Evolutionary conservation across 306 rosid species (phyloP).

Genomic region (Sesbania bispinosa): DNA sequence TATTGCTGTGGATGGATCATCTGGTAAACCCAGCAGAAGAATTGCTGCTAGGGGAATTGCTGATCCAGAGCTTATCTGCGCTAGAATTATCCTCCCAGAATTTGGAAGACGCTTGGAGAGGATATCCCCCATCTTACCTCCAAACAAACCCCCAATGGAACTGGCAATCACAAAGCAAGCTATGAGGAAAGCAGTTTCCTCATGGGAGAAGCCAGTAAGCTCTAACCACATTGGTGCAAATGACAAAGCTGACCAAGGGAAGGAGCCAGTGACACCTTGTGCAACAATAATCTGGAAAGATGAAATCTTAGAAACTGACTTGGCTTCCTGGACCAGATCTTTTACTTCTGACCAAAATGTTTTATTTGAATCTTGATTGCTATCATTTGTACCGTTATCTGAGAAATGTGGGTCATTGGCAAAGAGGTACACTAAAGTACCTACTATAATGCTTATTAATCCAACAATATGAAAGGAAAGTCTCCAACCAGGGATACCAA

Average conservation of each 20-base stretch:
- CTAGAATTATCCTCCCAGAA: conserved; percentile 81
- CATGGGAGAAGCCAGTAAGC: conserved; percentile 83
- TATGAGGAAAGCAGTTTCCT: conserved; percentile 70
- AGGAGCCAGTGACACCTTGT: conserved; percentile 92
- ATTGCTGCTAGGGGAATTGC: conserved; percentile 81
- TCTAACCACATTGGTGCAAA: conserved; percentile 97
- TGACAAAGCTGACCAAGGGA: conserved; percentile 92
- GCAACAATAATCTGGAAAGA: conserved; percentile 91
- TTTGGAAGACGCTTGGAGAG: conserved; percentile 68
- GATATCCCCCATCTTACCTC: conserved; percentile 85
- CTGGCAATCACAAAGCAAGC: conserved; percentile 68
- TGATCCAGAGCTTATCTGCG: conserved; percentile 90
- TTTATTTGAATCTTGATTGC: conserved; percentile 27
- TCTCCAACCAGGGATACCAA: conserved; percentile 98
- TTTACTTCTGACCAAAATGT: conserved; percentile 62
- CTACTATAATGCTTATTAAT: conserved; percentile 66
- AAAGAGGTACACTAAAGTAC: conserved; percentile 59
- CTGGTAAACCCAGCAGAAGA: conserved; percentile 68
- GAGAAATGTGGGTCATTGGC: conserved; percentile 78
- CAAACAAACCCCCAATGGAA: conserved; percentile 85
- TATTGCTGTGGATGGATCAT: conserved; percentile 47
- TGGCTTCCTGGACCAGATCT: conserved; percentile 62
- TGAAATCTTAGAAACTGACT: conserved; percentile 61
- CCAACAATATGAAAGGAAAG: conserved; percentile 85
- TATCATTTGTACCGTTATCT: conserved; percentile 27